Base-by-base conservation (phyloP, 2,329 filamentous ascomycete genomes). In the Monilinia laxa region DNA sequence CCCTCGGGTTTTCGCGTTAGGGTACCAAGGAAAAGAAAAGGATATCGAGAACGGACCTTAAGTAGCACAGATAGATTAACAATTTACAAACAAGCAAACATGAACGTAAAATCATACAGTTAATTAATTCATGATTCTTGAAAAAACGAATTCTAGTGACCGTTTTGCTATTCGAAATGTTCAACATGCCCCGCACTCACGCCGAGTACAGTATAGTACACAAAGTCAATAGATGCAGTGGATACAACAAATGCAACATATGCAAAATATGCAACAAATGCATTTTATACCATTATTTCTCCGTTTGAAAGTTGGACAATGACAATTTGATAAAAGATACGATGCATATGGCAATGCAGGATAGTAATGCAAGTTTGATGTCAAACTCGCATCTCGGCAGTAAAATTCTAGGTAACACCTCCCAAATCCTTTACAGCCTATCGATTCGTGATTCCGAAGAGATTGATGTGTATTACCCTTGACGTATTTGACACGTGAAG, bases 351-450 rank as follows among this genome's bases (percentile, higher is more conserved):
- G 40, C 23, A 47, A 25, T 58, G 23, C 18, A 25, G 42, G 28
- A 28, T 28, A 28, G 23, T 18, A 53, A 47, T 59, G 25, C 42
- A 49, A n/a, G 9, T 23, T 59, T 59, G 25, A 59, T 20, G 57
- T 59, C 42, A 59, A 59, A 47, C 20, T 20, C 11, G 25, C 25
- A 31, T 59, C 57, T 59, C 57, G 57, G 57, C 57, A 59, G 40
- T 58, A 45, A 20, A 5, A 20, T 4, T 45, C 16, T 45, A 5
- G 40, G 40, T 16, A 18, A 45, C 40, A 16, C 35, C 11, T 20
- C 38, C 40, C 40, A 18, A 23, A 7, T 23, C 40, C 55, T 35
- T 20, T 31, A 35, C 31, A 35, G 31, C 31, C 31, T 56, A 40
- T 56, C 11, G n/a, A 20, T 42, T 20, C 2, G 9, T 5, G 2